These are phyloP conservation scores for Backusella morwellensis DNA, from an alignment of 192 early-diverging fungal genomes.

Conservation along the genomic window DNA sequence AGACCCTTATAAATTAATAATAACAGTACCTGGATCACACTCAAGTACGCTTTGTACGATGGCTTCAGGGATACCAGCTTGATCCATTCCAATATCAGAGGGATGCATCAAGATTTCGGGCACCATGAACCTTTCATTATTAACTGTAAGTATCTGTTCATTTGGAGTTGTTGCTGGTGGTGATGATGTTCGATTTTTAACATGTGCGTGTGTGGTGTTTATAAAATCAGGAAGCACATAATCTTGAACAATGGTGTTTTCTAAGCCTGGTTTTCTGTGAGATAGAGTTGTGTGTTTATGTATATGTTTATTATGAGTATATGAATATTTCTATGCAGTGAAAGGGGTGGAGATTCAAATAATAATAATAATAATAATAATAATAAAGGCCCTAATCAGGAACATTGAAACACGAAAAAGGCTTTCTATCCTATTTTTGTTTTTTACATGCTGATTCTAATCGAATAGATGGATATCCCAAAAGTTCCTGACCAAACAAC, in stretches of 20 bases:
- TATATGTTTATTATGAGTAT: not conserved
- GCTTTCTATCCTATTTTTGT: not conserved
- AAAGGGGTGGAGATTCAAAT: not conserved
- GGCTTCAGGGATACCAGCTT: constrained; percentile 70
- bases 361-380: not conserved
- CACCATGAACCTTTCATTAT: constrained; percentile 74
- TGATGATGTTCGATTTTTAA: constrained; percentile 33
- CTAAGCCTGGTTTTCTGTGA: constrained; percentile 38
- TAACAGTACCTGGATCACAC: constrained; percentile 45
- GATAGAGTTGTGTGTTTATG: not conserved
- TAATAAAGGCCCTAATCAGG: not conserved
- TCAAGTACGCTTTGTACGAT: constrained; percentile 52
- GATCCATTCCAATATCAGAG: constrained; percentile 70
- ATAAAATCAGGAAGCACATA: constrained; percentile 70
- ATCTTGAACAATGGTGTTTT: constrained; percentile 56
- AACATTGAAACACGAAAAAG: not conserved
- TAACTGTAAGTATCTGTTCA: constrained; percentile 62
- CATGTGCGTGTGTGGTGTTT: constrained; percentile 47
- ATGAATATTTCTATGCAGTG: not conserved
- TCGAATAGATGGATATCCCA: not conserved
- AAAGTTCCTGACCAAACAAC: too few species aligned
- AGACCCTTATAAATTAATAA: not conserved
- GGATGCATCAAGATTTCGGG: constrained; percentile 77
- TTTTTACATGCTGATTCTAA: not conserved
- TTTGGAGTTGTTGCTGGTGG: not conserved